These are phyloP conservation scores for Heliamphora exappendiculata DNA, from an alignment of 148 eudicot species.

Conservation along the genomic window DNA sequence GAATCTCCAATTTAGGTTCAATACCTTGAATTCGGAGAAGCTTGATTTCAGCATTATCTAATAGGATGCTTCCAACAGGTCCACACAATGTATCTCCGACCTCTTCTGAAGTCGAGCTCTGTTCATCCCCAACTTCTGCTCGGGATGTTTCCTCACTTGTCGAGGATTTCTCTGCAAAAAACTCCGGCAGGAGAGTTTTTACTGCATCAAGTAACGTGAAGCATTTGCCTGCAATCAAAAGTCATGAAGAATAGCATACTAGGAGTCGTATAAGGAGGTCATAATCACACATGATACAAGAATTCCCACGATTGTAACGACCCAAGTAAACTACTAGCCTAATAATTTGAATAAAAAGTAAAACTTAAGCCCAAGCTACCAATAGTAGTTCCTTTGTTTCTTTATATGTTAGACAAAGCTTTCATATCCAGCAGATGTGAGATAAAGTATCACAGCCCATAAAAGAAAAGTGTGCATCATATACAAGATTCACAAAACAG, in stretches of 20 bases:
- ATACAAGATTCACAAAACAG: not conserved
- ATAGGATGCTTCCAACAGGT: slow-evolving; percentile 9
- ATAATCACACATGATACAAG: slow-evolving; percentile 4
- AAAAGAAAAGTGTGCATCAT: not conserved
- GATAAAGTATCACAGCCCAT: too few species aligned
- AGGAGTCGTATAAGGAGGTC: not conserved
- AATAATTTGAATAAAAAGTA: too few species aligned
- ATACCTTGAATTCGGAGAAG: slow-evolving; percentile 83
- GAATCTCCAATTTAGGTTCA: slow-evolving; percentile 65
- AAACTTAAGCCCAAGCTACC: too few species aligned
- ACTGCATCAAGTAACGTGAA: slow-evolving; percentile 70
- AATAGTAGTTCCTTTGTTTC: too few species aligned
- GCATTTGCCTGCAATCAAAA: slow-evolving; percentile 49
- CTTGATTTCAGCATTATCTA: slow-evolving; percentile 39
- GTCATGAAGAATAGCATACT: not conserved
- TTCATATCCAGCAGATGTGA: too few species aligned
- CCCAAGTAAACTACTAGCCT: too few species aligned
- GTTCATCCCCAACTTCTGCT: slow-evolving; percentile 27
- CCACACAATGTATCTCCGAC: slow-evolving; percentile 20
- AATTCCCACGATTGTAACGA: not conserved
- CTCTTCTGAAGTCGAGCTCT: slow-evolving; percentile 29
- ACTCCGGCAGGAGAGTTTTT: slow-evolving; percentile 63
- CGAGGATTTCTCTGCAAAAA: slow-evolving; percentile 29
- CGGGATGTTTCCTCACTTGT: slow-evolving; percentile 14
- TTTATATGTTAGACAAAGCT: too few species aligned